These are phyloP conservation scores for Trametes elegans DNA, from an alignment of 768 basidiomycete genomes.

Conservation along the genomic window DNA sequence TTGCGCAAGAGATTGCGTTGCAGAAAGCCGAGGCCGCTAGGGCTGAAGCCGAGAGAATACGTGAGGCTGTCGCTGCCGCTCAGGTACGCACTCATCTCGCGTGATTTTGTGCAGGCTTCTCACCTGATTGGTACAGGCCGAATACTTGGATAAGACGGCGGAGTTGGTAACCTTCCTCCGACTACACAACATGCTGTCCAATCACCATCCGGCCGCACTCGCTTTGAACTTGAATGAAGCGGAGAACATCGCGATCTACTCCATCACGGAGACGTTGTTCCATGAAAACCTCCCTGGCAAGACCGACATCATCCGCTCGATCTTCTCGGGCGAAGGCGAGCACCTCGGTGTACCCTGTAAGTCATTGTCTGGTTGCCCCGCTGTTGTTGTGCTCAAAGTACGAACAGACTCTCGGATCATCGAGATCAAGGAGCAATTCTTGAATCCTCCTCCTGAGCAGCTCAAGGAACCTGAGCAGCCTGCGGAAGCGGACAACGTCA, in stretches of 20 bases:
- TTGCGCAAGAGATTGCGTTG: slow-evolving; percentile 50
- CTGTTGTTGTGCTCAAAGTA: slow-evolving; percentile 1
- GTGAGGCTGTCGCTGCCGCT: slow-evolving; percentile 53
- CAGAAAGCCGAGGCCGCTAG: slow-evolving; percentile 59
- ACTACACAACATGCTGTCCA: slow-evolving; percentile 48
- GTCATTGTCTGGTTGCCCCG: slow-evolving; percentile 29
- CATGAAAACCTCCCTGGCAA: slow-evolving; percentile 53
- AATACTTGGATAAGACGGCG: slow-evolving; percentile 41
- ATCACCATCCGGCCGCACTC: slow-evolving; percentile 43
- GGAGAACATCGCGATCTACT: slow-evolving; percentile 56
- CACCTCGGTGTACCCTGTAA: slow-evolving; percentile 64
- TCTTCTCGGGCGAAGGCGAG: slow-evolving; percentile 58
- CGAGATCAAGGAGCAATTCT: slow-evolving; percentile 52
- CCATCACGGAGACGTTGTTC: slow-evolving; percentile 52
- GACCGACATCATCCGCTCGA: slow-evolving; percentile 47
- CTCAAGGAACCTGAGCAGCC: not conserved
- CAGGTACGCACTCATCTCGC: slow-evolving; percentile 41
- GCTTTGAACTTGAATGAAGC: slow-evolving; percentile 43
- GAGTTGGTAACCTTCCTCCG: slow-evolving; percentile 60
- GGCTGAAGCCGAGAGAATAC: slow-evolving; percentile 52
- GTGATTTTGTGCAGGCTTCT: not conserved
- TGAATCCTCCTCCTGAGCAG: slow-evolving; percentile 43
- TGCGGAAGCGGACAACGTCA: not conserved
- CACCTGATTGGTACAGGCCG: slow-evolving; percentile 37
- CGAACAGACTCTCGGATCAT: slow-evolving; percentile 56